Conservation (phyloP, 768 basidiomycete species). For the Tylopilus rubrobrunneus region DNA sequence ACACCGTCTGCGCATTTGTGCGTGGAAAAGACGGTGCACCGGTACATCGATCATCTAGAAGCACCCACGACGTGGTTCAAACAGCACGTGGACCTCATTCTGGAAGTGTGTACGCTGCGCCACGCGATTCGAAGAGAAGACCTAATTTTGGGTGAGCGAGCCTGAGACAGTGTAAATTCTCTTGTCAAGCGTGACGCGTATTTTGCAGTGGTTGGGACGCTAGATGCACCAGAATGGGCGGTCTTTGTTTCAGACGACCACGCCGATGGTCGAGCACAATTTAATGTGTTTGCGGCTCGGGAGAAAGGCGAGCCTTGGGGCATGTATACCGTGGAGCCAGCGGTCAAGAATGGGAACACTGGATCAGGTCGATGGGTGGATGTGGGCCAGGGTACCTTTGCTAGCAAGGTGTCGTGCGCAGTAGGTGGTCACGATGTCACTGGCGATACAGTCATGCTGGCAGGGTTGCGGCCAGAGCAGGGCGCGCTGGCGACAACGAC, state of each 20-base stretch:
- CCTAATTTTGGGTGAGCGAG: constrained; percentile 41
- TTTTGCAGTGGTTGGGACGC: constrained; percentile 57
- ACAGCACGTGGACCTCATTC: constrained; percentile 59
- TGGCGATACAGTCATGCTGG: constrained; percentile 56
- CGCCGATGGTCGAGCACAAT: constrained; percentile 60
- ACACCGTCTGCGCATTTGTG: constrained; percentile 66
- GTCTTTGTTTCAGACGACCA: constrained; percentile 73
- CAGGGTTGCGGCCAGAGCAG: constrained; percentile 62
- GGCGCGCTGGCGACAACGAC: constrained; percentile 57
- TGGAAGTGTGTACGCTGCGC: constrained; percentile 46
- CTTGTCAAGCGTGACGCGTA: background rate
- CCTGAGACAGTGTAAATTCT: background rate
- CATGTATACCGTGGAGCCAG: constrained; percentile 57
- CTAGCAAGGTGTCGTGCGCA: constrained; percentile 50
- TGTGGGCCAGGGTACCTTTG: constrained; percentile 33
- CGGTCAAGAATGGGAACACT: constrained; percentile 35
- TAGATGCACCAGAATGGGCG: constrained; percentile 69
- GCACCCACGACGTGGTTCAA: constrained; percentile 73
- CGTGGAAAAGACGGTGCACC: constrained; percentile 67
- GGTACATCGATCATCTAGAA: constrained; percentile 58
- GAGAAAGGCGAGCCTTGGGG: constrained; percentile 67
- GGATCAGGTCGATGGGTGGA: constrained; percentile 51
- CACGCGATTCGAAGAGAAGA: constrained; percentile 58
- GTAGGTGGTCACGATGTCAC: constrained; percentile 19
- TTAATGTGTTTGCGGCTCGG: constrained; percentile 59